These are phyloP conservation scores for Pterothamnion heteromorphum DNA, from an alignment of 31 red algal genomes.

Conservation along the genomic window DNA sequence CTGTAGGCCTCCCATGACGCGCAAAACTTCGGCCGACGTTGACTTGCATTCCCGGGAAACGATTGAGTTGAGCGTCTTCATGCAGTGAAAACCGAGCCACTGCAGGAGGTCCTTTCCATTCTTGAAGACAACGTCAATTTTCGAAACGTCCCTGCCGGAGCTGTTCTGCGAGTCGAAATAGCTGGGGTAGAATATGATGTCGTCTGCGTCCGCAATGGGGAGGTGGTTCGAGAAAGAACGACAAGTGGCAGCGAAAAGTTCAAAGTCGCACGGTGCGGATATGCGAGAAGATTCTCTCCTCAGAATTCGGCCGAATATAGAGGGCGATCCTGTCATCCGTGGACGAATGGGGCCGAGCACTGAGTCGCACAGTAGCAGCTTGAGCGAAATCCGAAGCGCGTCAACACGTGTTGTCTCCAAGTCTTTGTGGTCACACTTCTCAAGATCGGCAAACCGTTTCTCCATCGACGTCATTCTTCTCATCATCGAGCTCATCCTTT, in stretches of 20 bases:
- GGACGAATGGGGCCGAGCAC: background rate
- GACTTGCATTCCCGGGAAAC: constrained; percentile 23
- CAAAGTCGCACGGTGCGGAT: background rate
- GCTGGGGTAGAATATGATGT: constrained; percentile 9
- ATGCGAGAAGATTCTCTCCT: constrained; percentile 21
- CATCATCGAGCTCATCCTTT: background rate
- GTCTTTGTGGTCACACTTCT: background rate
- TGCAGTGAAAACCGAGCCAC: no score
- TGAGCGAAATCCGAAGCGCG: constrained; percentile 17
- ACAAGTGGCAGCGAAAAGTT: constrained; percentile 18
- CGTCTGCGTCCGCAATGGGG: constrained; percentile 7
- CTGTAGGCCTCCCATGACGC: constrained; percentile 25
- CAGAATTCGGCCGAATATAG: background rate
- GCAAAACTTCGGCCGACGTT: background rate
- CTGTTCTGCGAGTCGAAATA: constrained; percentile 9
- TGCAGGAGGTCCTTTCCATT: background rate
- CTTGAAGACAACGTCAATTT: constrained; percentile 9
- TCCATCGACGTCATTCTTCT: background rate
- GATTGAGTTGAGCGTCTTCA: background rate
- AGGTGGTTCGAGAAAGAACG: background rate
- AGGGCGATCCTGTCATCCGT: background rate
- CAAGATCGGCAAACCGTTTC: background rate
- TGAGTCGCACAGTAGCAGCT: background rate
- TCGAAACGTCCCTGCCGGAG: background rate
- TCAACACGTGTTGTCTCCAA: constrained; percentile 4